Conservation (phyloP, 1,284 basidiomycete species). For the Cryptococcus jaspeensis region DNA sequence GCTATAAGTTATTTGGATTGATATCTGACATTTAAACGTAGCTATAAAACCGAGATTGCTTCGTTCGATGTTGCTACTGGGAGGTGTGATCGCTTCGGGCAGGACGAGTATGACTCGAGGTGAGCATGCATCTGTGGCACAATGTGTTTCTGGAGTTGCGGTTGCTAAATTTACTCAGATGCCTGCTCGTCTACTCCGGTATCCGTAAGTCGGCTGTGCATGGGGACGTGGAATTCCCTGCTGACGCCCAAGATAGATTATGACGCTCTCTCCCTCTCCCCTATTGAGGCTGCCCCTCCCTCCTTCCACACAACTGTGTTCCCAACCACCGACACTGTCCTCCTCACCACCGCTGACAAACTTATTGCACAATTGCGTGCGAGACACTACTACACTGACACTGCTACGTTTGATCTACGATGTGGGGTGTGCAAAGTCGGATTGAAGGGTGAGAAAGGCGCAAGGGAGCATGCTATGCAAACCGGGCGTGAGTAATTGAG, state of each 20-base stretch:
- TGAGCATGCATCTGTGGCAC: conserved; percentile 14
- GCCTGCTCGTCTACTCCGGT: conserved; percentile 80
- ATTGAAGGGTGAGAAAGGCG: conserved; percentile 88
- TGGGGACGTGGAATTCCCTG: neutral
- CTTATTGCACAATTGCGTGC: conserved; percentile 69
- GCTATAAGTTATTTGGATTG: neutral
- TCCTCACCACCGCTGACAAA: conserved; percentile 66
- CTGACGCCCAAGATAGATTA: conserved; percentile 59
- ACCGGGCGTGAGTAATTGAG: conserved; percentile 67
- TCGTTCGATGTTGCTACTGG: conserved; percentile 90
- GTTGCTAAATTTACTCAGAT: conserved; percentile 24
- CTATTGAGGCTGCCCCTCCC: conserved; percentile 65
- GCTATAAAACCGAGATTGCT: conserved; percentile 76
- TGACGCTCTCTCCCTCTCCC: conserved; percentile 81
- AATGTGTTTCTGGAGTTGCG: neutral
- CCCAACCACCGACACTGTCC: conserved; percentile 59
- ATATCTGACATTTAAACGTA: conserved; percentile 6
- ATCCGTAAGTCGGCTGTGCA: conserved; percentile 57
- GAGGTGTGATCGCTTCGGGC: conserved; percentile 77
- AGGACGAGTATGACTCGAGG: conserved; percentile 54
- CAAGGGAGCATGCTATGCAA: conserved; percentile 75
- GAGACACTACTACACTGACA: conserved; percentile 84
- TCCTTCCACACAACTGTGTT: conserved; percentile 89
- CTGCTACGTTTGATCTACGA: conserved; percentile 80
- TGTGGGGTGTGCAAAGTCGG: conserved; percentile 57